phyloP scores from a whole-genome alignment of 2,329 filamentous ascomycete genomes.

The Scedosporium boydii region DNA sequence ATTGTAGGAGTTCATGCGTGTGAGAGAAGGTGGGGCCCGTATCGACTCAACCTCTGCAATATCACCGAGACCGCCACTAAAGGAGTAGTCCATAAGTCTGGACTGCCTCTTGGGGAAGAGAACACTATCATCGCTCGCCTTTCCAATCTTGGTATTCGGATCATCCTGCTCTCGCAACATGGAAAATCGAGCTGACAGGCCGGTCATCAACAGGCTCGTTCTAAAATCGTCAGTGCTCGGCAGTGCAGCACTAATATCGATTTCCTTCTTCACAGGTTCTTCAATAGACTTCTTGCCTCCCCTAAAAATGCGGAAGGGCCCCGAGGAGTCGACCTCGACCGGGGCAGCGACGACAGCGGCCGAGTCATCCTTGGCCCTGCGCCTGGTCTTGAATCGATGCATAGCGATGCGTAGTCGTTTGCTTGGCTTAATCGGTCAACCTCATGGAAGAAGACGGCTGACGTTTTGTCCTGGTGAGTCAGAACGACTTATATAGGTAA shows the following conservation, averaged over 20 bases:
- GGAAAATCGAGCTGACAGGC: conserved; percentile 87
- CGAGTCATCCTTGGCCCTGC: conserved; percentile 54
- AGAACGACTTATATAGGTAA: not conserved
- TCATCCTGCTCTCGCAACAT: conserved; percentile 96
- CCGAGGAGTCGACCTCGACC: conserved; percentile 43
- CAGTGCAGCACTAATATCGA: conserved; percentile 66
- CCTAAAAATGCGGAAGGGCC: conserved; percentile 45
- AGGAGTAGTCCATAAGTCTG: conserved; percentile 62
- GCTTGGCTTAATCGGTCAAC: not conserved
- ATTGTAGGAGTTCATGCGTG: conserved; percentile 55
- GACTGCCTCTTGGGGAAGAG: conserved; percentile 75
- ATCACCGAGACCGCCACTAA: conserved; percentile 52
- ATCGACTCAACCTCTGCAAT: conserved; percentile 89
- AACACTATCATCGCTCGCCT: conserved; percentile 92
- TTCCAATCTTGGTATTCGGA: conserved; percentile 77
- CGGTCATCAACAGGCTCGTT: conserved; percentile 92
- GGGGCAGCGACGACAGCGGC: conserved; percentile 17
- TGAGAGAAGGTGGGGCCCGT: conserved; percentile 45
- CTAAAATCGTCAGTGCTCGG: conserved; percentile 84
- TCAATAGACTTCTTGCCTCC: conserved; percentile 44
- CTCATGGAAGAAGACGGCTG: not conserved
- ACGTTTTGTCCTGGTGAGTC: not conserved
- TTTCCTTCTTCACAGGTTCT: conserved; percentile 47
- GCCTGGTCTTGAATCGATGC: conserved; percentile 71
- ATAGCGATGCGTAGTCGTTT: conserved; percentile 30